phyloP scores from a whole-genome alignment of 2,329 filamentous ascomycete genomes.

The Lasiodiplodia citricola region DNA sequence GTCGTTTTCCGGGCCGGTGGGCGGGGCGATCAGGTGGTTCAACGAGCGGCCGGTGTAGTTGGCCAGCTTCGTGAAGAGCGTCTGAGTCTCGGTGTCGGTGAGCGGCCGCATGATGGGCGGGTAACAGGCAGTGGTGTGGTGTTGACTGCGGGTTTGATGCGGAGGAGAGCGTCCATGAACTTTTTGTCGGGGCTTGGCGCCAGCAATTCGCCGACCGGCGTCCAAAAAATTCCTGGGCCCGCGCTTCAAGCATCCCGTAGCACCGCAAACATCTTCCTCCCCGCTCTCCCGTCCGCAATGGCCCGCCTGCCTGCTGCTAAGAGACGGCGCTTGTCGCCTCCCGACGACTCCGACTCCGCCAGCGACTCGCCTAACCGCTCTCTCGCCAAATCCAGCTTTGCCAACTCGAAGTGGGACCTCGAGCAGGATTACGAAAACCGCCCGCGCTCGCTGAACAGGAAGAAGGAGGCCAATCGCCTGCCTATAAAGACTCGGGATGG shows the following conservation, averaged over 20 bases:
- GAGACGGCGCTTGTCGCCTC: constrained; percentile 44
- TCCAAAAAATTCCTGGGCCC: constrained; percentile 10
- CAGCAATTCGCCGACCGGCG: neutral
- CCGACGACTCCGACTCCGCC: constrained; percentile 30
- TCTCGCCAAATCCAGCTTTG: constrained; percentile 59
- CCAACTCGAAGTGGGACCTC: constrained; percentile 83
- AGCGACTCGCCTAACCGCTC: constrained; percentile 24
- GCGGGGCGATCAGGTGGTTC: constrained; percentile 68
- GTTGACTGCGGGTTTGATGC: constrained; percentile 11
- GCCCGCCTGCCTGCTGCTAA: constrained; percentile 43
- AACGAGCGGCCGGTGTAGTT: constrained; percentile 89
- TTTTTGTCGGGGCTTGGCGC: constrained; percentile 41
- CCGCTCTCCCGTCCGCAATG: constrained; percentile 40
- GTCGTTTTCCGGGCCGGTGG: constrained; percentile 33
- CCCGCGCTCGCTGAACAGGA: constrained; percentile 75
- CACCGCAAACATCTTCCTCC: constrained; percentile 12
- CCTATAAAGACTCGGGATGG: constrained; percentile 89
- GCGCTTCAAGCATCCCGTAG: neutral
- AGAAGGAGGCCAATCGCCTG: constrained; percentile 74
- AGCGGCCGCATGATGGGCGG: constrained; percentile 72
- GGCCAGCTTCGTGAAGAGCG: constrained; percentile 89
- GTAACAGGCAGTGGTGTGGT: constrained; percentile 8
- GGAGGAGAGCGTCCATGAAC: constrained; percentile 20
- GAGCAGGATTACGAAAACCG: constrained; percentile 89
- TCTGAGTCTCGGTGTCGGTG: constrained; percentile 78